phyloP scores from a whole-genome alignment of 768 basidiomycete species.

The Lentinula sp. region DNA sequence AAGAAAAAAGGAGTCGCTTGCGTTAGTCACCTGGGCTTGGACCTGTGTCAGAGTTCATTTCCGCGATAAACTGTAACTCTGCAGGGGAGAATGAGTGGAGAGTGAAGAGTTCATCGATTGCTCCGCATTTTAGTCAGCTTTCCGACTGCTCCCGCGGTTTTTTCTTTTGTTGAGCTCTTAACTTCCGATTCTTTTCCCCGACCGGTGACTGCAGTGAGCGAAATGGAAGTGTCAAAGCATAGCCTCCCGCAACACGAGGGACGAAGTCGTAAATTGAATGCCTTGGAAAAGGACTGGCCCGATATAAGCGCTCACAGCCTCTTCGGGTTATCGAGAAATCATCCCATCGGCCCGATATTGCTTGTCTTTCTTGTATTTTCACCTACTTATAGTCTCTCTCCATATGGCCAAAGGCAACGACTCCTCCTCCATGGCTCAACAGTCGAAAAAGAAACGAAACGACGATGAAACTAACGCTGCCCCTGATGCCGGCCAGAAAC shows the following conservation, averaged over 20 bases:
- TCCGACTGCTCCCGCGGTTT: neutral
- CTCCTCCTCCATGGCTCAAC: conserved; percentile 40
- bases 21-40: too few species aligned
- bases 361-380: conserved; percentile 1
- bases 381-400: conserved; percentile 7
- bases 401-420: conserved; percentile 49
- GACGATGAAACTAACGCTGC: conserved; percentile 51
- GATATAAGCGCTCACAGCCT: neutral
- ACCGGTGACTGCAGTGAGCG: neutral
- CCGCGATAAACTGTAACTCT: neutral
- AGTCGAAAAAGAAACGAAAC: conserved; percentile 71
- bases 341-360: neutral
- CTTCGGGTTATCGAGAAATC: neutral
- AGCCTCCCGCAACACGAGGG: neutral
- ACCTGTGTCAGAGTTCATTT: neutral
- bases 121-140: neutral
- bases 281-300: neutral
- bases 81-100: neutral
- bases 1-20: too few species aligned
- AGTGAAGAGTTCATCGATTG: neutral
- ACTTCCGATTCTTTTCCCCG: neutral
- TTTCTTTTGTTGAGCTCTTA: neutral
- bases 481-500: conserved; percentile 56
- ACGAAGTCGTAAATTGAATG: neutral
- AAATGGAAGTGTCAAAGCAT: neutral